These are phyloP conservation scores for Neostapfia colusana DNA, from an alignment of 176 grass and related monocot species.

Conservation along the genomic window DNA sequence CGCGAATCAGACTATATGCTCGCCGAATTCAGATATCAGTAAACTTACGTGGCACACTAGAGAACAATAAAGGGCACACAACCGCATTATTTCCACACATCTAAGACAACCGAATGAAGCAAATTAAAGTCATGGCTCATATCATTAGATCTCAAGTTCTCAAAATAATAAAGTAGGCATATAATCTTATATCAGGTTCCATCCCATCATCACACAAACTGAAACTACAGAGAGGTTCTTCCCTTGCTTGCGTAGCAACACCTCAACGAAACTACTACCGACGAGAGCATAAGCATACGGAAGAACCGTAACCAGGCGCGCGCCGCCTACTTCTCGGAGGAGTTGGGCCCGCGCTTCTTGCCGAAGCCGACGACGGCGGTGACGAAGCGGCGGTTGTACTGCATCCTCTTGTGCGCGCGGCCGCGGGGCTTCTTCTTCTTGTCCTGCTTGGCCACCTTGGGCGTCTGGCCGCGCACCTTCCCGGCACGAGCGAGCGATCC, in stretches of 20 bases:
- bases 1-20: neutral
- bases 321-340: slow-evolving; percentile 70
- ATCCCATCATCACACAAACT: slow-evolving; percentile 14
- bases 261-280: slow-evolving; percentile 24
- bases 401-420: slow-evolving; percentile 82
- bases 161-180: slow-evolving; percentile 21
- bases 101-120: neutral
- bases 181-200: slow-evolving; percentile 17
- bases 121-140: slow-evolving; percentile 1
- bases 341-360: slow-evolving; percentile 91
- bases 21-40: neutral
- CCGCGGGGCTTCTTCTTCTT: slow-evolving; percentile 92
- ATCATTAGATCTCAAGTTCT: slow-evolving; percentile 32
- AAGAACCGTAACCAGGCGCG: neutral
- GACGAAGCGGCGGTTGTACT: slow-evolving; percentile 92
- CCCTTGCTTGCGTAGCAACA: slow-evolving; percentile 6
- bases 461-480: slow-evolving; percentile 81
- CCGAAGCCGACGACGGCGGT: slow-evolving; percentile 86
- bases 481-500: slow-evolving; percentile 84
- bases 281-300: slow-evolving; percentile 13
- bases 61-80: no score
- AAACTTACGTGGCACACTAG: neutral
- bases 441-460: slow-evolving; percentile 90
- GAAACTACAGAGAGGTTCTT: slow-evolving; percentile 18
- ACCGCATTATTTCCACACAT: neutral